phyloP scores from a whole-genome alignment of 1,284 basidiomycete genomes.

The Austropuccinia psidii region DNA sequence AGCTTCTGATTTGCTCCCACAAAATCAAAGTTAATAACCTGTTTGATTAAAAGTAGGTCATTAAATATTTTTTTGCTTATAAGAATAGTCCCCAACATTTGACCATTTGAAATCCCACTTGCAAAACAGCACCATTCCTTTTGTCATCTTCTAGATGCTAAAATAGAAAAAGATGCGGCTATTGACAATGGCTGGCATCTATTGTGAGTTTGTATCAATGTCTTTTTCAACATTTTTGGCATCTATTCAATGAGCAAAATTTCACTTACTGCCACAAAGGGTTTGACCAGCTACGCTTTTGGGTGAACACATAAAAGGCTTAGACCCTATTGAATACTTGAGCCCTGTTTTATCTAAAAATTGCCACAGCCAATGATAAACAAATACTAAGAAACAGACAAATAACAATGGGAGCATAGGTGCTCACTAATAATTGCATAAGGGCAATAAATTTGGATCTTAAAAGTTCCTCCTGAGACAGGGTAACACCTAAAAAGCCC shows the following conservation, averaged over 20 bases:
- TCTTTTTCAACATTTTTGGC: no score
- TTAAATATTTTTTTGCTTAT: background rate
- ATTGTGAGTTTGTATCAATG: background rate
- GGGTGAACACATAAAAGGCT: constrained; percentile 63
- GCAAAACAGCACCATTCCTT: constrained; percentile 76
- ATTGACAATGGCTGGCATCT: constrained; percentile 50
- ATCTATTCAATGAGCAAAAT: no score
- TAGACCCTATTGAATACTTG: constrained; percentile 69
- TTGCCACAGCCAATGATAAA: no score
- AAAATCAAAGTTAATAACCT: constrained; percentile 82
- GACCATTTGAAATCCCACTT: constrained; percentile 85
- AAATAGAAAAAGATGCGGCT: constrained; percentile 56
- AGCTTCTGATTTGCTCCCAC: constrained; percentile 82
- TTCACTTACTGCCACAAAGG: constrained; percentile 47
- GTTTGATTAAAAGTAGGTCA: background rate
- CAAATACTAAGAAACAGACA: no score
- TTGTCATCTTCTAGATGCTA: constrained; percentile 71
- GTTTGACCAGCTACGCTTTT: constrained; percentile 78
- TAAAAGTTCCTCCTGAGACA: no score
- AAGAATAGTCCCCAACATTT: constrained; percentile 53
- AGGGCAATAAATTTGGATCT: no score
- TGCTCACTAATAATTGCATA: no score
- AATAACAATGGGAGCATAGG: no score
- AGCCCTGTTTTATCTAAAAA: constrained; percentile 69
- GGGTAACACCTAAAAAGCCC: no score